Percentiles rank a stretch among this genome's conserved stretches.
Conservation (phyloP, 2,329 filamentous ascomycete genomes). For the Microsporum audouinii region DNA sequence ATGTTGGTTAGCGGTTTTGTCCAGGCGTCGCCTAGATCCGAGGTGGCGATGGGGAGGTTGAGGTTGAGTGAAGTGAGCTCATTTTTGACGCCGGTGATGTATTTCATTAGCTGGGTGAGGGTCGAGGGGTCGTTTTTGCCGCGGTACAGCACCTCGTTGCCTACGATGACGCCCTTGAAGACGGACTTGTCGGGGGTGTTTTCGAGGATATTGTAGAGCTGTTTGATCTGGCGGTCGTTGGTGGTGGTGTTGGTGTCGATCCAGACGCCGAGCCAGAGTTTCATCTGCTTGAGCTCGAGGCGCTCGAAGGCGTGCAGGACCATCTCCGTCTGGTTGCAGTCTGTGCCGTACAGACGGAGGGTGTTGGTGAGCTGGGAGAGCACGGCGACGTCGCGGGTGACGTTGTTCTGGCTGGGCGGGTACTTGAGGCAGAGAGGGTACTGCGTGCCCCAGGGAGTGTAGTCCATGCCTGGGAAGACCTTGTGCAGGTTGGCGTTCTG, state of each 20-base stretch:
- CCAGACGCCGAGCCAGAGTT: conserved; percentile 93
- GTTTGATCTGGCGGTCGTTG: conserved; percentile 65
- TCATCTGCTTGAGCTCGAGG: conserved; percentile 61
- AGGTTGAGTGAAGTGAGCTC: conserved; percentile 59
- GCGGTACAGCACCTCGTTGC: conserved; percentile 53
- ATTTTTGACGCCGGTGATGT: conserved; percentile 57
- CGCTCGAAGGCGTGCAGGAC: conserved; percentile 68
- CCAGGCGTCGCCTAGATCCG: conserved; percentile 86
- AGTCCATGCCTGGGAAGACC: conserved; percentile 91
- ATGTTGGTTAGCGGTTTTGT: conserved; percentile 53
- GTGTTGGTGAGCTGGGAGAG: conserved; percentile 82
- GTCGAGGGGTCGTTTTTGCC: conserved; percentile 50
- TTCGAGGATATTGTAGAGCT: conserved; percentile 77
- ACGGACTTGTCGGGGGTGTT: conserved; percentile 32
- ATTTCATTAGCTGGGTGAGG: conserved; percentile 47
- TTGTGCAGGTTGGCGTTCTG: conserved; percentile 76
- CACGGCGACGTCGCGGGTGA: conserved; percentile 82
- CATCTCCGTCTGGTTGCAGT: conserved; percentile 97
- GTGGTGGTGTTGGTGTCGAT: conserved; percentile 74
- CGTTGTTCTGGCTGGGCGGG: conserved; percentile 82
- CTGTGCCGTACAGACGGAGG: conserved; percentile 82
- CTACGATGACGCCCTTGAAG: conserved; percentile 52
- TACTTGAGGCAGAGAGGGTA: conserved; percentile 70
- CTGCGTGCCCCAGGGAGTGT: conserved; percentile 82
- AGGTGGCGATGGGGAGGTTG: conserved; percentile 68